Evolutionary conservation across 2,329 filamentous ascomycete species (phyloP).

Genomic region (Sarocladium oryzae): DNA sequence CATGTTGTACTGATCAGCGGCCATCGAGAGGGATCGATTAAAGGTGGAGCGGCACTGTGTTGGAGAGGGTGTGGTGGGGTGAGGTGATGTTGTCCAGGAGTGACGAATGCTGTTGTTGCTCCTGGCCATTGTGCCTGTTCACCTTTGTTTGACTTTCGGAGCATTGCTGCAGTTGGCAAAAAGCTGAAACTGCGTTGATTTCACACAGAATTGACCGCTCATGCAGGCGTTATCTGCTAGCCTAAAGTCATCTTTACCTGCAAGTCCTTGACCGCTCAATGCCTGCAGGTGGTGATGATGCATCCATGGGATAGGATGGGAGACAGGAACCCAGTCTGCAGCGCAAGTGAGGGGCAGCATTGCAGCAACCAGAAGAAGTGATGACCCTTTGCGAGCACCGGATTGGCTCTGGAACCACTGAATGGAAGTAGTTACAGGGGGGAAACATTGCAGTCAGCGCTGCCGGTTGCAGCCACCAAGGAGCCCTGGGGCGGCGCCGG

Average conservation of each 20-base stretch:
- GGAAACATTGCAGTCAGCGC: background rate
- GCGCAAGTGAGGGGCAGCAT: background rate
- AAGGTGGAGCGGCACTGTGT: slow-evolving; percentile 1
- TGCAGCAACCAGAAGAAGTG: background rate
- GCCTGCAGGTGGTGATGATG: background rate
- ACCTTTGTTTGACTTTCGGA: background rate
- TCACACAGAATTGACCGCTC: background rate
- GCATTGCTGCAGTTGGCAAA: background rate
- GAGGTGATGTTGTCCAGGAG: background rate
- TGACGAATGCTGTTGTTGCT: background rate
- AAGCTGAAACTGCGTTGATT: background rate
- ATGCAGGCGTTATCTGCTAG: background rate
- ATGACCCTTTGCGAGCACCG: slow-evolving; percentile 1
- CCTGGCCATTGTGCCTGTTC: background rate
- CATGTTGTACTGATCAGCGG: background rate
- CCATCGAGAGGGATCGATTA: slow-evolving; percentile 2
- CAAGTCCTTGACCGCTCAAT: slow-evolving; percentile 5
- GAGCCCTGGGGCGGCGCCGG: background rate
- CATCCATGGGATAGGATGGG: background rate
- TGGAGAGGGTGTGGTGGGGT: slow-evolving; percentile 7
- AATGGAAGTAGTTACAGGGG: background rate
- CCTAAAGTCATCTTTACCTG: background rate
- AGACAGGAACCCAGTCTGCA: background rate
- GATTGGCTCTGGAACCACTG: slow-evolving; percentile 1
- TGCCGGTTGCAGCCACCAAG: slow-evolving; percentile 7